Percentiles rank a stretch among this genome's conserved stretches.
Evolutionary conservation across 208 protist genomes (phyloP).

Genomic region (Trypanosoma avium): DNA sequence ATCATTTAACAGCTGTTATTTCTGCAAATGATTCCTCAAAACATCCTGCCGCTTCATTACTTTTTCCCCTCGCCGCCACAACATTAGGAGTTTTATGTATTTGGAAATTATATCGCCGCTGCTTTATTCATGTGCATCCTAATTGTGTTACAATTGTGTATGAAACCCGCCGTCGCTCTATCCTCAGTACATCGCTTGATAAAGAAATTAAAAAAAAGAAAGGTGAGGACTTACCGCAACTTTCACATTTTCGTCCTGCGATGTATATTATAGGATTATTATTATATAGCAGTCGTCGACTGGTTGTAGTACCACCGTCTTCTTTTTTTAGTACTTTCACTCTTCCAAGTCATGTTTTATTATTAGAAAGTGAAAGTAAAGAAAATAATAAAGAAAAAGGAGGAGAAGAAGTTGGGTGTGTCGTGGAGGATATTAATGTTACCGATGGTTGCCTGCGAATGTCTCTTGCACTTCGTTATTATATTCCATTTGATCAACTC

Average conservation of each 20-base stretch:
- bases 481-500: constrained; percentile 65
- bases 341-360: constrained; percentile 54
- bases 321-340: constrained; percentile 81
- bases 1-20: no score
- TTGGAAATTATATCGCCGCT: constrained; percentile 52
- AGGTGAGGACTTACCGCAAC: constrained; percentile 33
- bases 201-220: constrained; percentile 27
- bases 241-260: constrained; percentile 48
- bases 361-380: no score
- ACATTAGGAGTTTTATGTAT: constrained; percentile 39
- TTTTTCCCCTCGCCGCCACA: constrained; percentile 49
- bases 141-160: constrained; percentile 81
- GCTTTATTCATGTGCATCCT: constrained; percentile 54
- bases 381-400: no score
- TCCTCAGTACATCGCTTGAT: constrained; percentile 70
- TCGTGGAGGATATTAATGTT: constrained; percentile 53
- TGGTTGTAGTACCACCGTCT: constrained; percentile 61
- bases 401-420: constrained; percentile 56
- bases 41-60: not conserved
- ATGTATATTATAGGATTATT: constrained; percentile 52
- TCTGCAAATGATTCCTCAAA: no score
- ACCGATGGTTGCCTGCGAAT: constrained; percentile 69
- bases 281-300: constrained; percentile 42
- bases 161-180: constrained; percentile 67
- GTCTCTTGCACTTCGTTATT: constrained; percentile 64